Evolutionary conservation across 306 rosid genomes (phyloP).

Genomic region (Cucumis cinereus): DNA sequence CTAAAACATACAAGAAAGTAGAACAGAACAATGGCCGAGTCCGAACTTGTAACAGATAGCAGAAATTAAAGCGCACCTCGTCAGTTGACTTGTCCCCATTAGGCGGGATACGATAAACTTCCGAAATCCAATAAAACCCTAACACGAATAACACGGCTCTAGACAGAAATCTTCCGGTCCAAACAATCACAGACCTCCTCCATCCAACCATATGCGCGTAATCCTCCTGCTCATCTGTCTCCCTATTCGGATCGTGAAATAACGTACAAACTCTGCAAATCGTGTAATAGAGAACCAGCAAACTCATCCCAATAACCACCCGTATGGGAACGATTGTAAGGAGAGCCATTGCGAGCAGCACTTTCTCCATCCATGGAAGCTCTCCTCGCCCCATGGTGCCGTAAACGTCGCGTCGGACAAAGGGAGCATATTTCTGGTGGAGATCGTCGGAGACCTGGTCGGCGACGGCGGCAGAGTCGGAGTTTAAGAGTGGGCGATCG

Average conservation of each 20-base stretch:
- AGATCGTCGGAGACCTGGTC: constrained; percentile 35
- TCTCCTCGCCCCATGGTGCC: constrained; percentile 95
- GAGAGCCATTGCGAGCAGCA: constrained; percentile 47
- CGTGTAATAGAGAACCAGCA: constrained; percentile 49
- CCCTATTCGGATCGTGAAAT: constrained; percentile 46
- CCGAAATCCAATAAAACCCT: constrained; percentile 90
- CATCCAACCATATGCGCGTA: constrained; percentile 77
- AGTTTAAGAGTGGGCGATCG: constrained; percentile 65
- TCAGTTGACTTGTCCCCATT: constrained; percentile 12
- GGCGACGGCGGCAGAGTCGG: constrained; percentile 23
- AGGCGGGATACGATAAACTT: constrained; percentile 15
- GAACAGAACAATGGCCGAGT: neutral
- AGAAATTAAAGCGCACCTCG: constrained; percentile 25
- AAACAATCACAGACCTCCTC: constrained; percentile 52
- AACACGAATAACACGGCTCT: constrained; percentile 60
- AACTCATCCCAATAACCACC: constrained; percentile 24
- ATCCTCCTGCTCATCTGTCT: constrained; percentile 64
- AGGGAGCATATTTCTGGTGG: constrained; percentile 74
- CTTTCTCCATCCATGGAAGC: constrained; percentile 55
- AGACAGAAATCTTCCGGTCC: constrained; percentile 53
- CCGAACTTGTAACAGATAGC: neutral
- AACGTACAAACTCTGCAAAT: constrained; percentile 71
- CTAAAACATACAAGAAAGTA: neutral
- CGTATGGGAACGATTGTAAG: constrained; percentile 70
- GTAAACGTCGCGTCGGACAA: constrained; percentile 56